A percentile compares a stretch with the other conserved stretches of the same genome.
Evolutionary conservation across 352 stramenopile genomes (phyloP).

Genomic region (Phytophthora melonis): DNA sequence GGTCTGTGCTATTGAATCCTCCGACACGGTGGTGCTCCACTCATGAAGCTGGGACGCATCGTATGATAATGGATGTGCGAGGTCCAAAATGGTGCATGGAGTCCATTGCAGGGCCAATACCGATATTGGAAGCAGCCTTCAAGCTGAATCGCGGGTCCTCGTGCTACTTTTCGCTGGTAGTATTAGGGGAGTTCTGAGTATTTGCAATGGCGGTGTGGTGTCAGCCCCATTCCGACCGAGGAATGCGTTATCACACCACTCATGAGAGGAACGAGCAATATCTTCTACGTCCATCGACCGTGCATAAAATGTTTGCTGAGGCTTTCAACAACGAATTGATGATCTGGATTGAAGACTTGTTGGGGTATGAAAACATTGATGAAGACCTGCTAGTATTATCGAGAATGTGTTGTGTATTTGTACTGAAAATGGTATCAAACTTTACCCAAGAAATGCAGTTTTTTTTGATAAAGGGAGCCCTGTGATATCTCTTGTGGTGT

Average conservation of each 20-base stretch:
- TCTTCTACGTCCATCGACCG: neutral
- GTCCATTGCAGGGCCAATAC: constrained; percentile 22
- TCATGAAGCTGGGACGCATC: neutral
- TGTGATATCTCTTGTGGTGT: neutral
- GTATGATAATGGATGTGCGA: constrained; percentile 22
- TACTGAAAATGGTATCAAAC: constrained; percentile 11
- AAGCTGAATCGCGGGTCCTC: constrained; percentile 15
- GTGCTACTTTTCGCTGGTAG: constrained; percentile 22
- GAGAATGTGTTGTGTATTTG: constrained; percentile 17
- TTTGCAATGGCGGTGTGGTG: constrained; percentile 12
- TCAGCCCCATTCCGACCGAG: constrained; percentile 23
- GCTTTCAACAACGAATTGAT: neutral
- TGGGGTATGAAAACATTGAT: neutral
- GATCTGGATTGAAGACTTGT: neutral
- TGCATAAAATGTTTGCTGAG: neutral
- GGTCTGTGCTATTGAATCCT: constrained; percentile 18
- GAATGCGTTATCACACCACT: constrained; percentile 20
- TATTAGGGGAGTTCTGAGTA: constrained; percentile 24
- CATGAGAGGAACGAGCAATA: neutral
- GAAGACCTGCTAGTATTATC: neutral
- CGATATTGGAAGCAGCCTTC: constrained; percentile 14
- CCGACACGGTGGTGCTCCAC: constrained; percentile 10
- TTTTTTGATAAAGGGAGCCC: neutral
- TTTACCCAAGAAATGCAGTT: constrained; percentile 21
- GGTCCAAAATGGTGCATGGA: constrained; percentile 14